Percentiles rank a stretch among this genome's conserved stretches.
Conservation (phyloP, 1,284 basidiomycete species). For the Sanghuangporus sanghuang region DNA sequence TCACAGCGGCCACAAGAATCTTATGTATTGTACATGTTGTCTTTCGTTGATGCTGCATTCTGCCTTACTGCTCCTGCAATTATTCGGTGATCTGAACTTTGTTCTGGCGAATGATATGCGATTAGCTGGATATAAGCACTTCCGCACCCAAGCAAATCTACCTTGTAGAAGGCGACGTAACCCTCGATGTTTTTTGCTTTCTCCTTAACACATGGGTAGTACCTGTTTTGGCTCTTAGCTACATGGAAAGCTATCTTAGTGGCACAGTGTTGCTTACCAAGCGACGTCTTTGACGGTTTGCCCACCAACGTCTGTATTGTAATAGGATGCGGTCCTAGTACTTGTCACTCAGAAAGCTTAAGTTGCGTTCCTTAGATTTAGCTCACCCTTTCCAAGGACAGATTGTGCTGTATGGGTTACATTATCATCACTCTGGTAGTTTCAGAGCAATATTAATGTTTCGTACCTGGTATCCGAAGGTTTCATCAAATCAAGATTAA, state of each 20-base stretch:
- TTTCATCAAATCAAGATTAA: slow-evolving; percentile 39
- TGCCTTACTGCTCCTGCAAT: not conserved
- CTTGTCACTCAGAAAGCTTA: not conserved
- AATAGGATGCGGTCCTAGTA: slow-evolving; percentile 55
- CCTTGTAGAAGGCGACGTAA: slow-evolving; percentile 67
- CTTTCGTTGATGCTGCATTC: not conserved
- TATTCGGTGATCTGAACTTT: slow-evolving; percentile 22
- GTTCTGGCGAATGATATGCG: slow-evolving; percentile 19
- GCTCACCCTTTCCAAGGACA: slow-evolving; percentile 67
- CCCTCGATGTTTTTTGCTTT: slow-evolving; percentile 51
- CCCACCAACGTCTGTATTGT: slow-evolving; percentile 45
- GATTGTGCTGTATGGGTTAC: slow-evolving; percentile 32
- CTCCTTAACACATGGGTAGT: slow-evolving; percentile 47
- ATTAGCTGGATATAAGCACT: not conserved
- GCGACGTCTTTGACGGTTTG: slow-evolving; percentile 49
- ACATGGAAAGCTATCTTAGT: not conserved
- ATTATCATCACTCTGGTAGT: not conserved
- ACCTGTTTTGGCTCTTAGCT: slow-evolving; percentile 35
- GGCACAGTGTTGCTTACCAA: slow-evolving; percentile 38
- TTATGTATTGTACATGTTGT: slow-evolving; percentile 2
- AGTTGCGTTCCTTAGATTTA: not conserved
- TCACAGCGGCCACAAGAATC: not conserved
- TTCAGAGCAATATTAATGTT: slow-evolving; percentile 16
- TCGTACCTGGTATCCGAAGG: slow-evolving; percentile 45
- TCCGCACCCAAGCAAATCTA: slow-evolving; percentile 19